Conservation (phyloP, 352 stramenopile species). For the Phytopythium oedochilum region DNA sequence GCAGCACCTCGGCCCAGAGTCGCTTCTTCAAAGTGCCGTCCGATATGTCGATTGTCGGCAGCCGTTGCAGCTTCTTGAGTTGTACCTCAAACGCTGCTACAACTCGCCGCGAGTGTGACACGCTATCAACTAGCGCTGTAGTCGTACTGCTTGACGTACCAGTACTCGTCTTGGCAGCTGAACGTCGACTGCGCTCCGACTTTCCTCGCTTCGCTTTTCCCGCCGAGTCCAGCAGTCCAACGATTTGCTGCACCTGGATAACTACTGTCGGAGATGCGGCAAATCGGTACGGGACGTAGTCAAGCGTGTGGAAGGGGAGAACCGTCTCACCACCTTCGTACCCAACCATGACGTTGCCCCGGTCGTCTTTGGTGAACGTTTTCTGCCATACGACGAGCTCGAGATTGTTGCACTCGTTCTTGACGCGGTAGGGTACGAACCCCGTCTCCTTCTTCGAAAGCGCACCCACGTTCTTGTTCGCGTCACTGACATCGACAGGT, state of each 20-base stretch:
- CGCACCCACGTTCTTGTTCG: slow-evolving; percentile 13
- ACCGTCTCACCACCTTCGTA: slow-evolving; percentile 70
- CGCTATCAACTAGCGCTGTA: slow-evolving; percentile 3
- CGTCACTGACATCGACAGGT: not conserved
- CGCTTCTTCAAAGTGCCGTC: slow-evolving; percentile 54
- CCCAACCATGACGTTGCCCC: slow-evolving; percentile 29
- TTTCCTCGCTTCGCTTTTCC: slow-evolving; percentile 1
- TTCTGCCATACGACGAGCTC: slow-evolving; percentile 82
- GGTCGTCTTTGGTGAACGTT: slow-evolving; percentile 49
- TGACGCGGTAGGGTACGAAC: slow-evolving; percentile 76
- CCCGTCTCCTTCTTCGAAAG: slow-evolving; percentile 5
- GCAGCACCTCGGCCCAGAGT: slow-evolving; percentile 71
- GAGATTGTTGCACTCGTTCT: slow-evolving; percentile 79
- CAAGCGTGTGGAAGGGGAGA: slow-evolving; percentile 72
- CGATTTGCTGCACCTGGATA: slow-evolving; percentile 68
- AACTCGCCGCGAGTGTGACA: slow-evolving; percentile 21
- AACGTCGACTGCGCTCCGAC: not conserved
- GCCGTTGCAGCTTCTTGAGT: slow-evolving; percentile 75
- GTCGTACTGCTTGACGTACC: not conserved
- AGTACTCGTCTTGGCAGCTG: not conserved
- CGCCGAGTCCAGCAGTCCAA: slow-evolving; percentile 13
- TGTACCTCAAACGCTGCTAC: slow-evolving; percentile 74
- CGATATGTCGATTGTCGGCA: slow-evolving; percentile 75
- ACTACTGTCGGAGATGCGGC: slow-evolving; percentile 58
- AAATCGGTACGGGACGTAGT: slow-evolving; percentile 76